Conservation (phyloP, 2,329 filamentous ascomycete species). For the Exophiala viscosa region DNA sequence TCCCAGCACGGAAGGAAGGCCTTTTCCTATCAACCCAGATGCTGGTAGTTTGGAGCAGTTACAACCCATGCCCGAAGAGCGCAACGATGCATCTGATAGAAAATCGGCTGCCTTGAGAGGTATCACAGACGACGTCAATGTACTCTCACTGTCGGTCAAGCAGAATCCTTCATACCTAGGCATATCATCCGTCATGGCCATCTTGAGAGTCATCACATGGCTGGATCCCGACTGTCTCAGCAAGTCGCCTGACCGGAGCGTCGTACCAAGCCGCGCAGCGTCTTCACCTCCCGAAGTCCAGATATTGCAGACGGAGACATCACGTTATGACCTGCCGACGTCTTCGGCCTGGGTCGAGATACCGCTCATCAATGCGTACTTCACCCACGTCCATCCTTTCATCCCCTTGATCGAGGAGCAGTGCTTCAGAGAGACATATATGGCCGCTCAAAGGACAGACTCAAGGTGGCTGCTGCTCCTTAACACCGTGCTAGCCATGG, state of each 20-base stretch:
- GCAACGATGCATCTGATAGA: slow-evolving; percentile 34
- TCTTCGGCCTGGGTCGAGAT: slow-evolving; percentile 62
- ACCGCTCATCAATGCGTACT: slow-evolving; percentile 70
- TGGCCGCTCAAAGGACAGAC: slow-evolving; percentile 61
- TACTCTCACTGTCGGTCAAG: slow-evolving; percentile 60
- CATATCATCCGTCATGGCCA: slow-evolving; percentile 71
- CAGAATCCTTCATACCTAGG: slow-evolving; percentile 65
- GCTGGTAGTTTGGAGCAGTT: slow-evolving; percentile 57
- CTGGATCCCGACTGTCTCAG: slow-evolving; percentile 50
- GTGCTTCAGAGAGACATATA: slow-evolving; percentile 63
- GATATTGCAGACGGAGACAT: slow-evolving; percentile 38
- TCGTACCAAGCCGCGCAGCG: slow-evolving; percentile 34
- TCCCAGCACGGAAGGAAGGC: slow-evolving; percentile 44
- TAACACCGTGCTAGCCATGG: slow-evolving; percentile 74
- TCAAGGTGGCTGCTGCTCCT: slow-evolving; percentile 67
- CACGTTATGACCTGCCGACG: slow-evolving; percentile 47
- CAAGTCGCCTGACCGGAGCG: slow-evolving; percentile 38
- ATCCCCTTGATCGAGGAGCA: slow-evolving; percentile 71
- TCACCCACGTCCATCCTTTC: slow-evolving; percentile 68
- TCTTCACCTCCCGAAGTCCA: slow-evolving; percentile 36
- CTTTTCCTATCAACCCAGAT: slow-evolving; percentile 42
- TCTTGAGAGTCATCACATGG: slow-evolving; percentile 64
- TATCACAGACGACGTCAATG: slow-evolving; percentile 69
- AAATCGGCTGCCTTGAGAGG: slow-evolving; percentile 54
- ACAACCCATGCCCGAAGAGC: slow-evolving; percentile 72